These are phyloP conservation scores for Cercophora samala DNA, from an alignment of 495 filamentous ascomycete species.

Conservation along the genomic window DNA sequence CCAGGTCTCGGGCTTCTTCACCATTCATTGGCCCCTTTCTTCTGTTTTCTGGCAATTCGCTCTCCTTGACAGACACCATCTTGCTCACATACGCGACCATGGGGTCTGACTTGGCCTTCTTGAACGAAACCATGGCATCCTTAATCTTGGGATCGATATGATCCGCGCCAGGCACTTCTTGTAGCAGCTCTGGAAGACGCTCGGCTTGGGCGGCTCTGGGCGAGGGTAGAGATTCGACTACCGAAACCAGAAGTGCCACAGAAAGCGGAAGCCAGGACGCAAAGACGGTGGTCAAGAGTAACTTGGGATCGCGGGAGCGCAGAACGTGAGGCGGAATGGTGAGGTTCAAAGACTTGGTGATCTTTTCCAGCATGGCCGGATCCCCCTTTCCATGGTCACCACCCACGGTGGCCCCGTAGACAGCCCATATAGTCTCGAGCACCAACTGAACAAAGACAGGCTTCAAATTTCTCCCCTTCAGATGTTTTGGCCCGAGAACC, in stretches of 20 bases:
- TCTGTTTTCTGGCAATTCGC: constrained; percentile 79
- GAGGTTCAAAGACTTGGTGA: constrained; percentile 85
- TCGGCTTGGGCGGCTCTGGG: constrained; percentile 79
- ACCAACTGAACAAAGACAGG: constrained; percentile 98
- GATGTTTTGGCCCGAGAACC: constrained; percentile 83
- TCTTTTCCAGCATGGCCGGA: constrained; percentile 80
- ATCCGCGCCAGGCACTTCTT: constrained; percentile 73
- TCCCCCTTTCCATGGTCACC: constrained; percentile 82
- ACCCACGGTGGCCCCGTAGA: constrained; percentile 86
- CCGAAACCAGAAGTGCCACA: constrained; percentile 86
- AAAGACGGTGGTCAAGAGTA: constrained; percentile 82
- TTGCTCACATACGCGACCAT: constrained; percentile 97
- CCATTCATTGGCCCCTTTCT: constrained; percentile 72
- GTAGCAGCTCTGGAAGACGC: constrained; percentile 72
- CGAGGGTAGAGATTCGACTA: constrained; percentile 88
- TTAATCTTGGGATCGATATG: constrained; percentile 64
- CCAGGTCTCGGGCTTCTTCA: constrained; percentile 85
- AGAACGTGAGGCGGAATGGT: constrained; percentile 78
- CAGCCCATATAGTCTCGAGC: constrained; percentile 94
- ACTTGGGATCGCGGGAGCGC: constrained; percentile 76
- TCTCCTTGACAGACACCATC: constrained; percentile 92
- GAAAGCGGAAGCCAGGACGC: constrained; percentile 89
- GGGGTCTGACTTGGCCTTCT: constrained; percentile 62
- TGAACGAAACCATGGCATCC: constrained; percentile 78
- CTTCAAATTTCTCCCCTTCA: constrained; percentile 86